phyloP scores from a whole-genome alignment of 2,329 filamentous ascomycete genomes.

The Trichocomaceae sp. region DNA sequence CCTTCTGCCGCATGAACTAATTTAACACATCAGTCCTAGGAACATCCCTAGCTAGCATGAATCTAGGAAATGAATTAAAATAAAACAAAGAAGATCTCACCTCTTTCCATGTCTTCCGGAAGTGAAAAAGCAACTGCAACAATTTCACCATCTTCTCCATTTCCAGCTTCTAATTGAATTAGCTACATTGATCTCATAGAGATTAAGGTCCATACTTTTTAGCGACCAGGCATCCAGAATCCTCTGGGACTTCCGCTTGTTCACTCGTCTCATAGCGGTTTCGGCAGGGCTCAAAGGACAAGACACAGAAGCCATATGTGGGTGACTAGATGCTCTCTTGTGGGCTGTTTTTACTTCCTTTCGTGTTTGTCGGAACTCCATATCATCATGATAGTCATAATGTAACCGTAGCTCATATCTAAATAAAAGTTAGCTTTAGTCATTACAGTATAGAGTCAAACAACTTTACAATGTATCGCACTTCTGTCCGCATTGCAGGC shows the following conservation, averaged over 20 bases:
- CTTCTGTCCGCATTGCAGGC: slow-evolving; percentile 12
- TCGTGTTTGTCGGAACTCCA: slow-evolving; percentile 14
- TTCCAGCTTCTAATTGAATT: slow-evolving; percentile 18
- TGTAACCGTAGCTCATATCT: slow-evolving; percentile 15
- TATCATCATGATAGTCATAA: slow-evolving; percentile 15
- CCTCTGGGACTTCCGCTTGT: slow-evolving; percentile 18
- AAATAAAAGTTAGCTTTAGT: neutral
- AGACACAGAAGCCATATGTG: slow-evolving; percentile 11
- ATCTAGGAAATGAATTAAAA: neutral
- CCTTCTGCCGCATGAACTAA: slow-evolving; percentile 22
- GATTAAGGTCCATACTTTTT: slow-evolving; percentile 17
- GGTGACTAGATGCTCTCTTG: slow-evolving; percentile 12
- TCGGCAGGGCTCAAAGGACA: slow-evolving; percentile 15
- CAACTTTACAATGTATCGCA: slow-evolving; percentile 13
- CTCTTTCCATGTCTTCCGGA: slow-evolving; percentile 25
- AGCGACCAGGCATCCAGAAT: slow-evolving; percentile 24
- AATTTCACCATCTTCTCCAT: slow-evolving; percentile 26
- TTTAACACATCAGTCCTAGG: slow-evolving; percentile 5
- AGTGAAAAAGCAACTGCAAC: slow-evolving; percentile 26
- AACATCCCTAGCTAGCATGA: too few species aligned
- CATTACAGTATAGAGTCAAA: neutral
- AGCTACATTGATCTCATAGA: neutral
- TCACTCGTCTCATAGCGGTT: slow-evolving; percentile 16
- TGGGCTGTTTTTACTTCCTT: slow-evolving; percentile 4
- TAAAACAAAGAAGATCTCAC: slow-evolving; percentile 11